A percentile compares a stretch with the other conserved stretches of the same genome.
These are phyloP conservation scores for Volutella citrinella DNA, from an alignment of 2,329 filamentous ascomycete species.

Conservation along the genomic window DNA sequence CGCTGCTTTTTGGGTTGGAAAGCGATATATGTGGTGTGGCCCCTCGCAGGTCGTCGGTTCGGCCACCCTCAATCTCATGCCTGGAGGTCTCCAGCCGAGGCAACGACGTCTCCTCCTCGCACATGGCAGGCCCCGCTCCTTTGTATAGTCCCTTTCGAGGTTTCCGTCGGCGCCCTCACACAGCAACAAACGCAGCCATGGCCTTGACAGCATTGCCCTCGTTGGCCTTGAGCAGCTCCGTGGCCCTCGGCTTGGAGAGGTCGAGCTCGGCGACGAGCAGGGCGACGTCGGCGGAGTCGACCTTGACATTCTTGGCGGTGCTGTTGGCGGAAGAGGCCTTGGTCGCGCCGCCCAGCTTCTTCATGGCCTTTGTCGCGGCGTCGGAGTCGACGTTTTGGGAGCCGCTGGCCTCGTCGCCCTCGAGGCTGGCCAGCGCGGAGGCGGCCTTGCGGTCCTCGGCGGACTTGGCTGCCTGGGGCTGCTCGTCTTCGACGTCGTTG, in stretches of 20 bases:
- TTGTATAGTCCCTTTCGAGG: too few relatives aligned
- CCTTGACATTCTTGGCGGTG: slow-evolving; percentile 63
- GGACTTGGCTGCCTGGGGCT: slow-evolving; percentile 52
- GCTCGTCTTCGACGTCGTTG: slow-evolving; percentile 57
- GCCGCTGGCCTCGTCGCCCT: slow-evolving; percentile 44
- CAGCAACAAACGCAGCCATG: slow-evolving; percentile 53
- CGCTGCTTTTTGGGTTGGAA: too few relatives aligned
- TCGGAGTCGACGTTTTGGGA: slow-evolving; percentile 64
- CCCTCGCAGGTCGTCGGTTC: too few relatives aligned
- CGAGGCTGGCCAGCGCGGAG: slow-evolving; percentile 69
- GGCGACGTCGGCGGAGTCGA: slow-evolving; percentile 68
- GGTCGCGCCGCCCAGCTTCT: slow-evolving; percentile 49
- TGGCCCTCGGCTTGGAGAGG: slow-evolving; percentile 67
- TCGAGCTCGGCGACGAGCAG: slow-evolving; percentile 73
- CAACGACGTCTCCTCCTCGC: too few relatives aligned
- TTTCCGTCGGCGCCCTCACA: too few relatives aligned
- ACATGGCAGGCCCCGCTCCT: too few relatives aligned
- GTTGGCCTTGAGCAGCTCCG: slow-evolving; percentile 68
- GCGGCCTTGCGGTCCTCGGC: slow-evolving; percentile 77
- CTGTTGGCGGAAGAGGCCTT: slow-evolving; percentile 24
- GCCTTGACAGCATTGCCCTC: slow-evolving; percentile 69
- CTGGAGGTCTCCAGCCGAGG: too few relatives aligned
- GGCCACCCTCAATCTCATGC: too few relatives aligned
- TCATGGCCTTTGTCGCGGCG: slow-evolving; percentile 70
- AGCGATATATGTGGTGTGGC: too few relatives aligned